These are phyloP conservation scores for Amanita jacksonii DNA, from an alignment of 768 basidiomycete genomes.

Conservation along the genomic window DNA sequence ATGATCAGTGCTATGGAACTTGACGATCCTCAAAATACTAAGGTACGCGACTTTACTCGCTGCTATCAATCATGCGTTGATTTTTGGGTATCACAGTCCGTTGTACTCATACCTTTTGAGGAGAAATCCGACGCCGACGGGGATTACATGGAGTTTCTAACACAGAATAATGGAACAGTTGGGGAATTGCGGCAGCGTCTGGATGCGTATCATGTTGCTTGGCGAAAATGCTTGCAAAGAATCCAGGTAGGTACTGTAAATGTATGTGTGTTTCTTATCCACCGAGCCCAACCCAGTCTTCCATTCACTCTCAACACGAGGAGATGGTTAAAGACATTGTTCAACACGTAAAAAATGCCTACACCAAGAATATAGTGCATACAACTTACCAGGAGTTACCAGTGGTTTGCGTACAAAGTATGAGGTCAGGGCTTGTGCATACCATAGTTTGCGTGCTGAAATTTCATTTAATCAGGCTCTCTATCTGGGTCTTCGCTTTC, in stretches of 20 bases:
- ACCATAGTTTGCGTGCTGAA: neutral
- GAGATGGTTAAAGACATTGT: conserved; percentile 38
- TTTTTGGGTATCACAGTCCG: neutral
- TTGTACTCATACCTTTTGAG: conserved; percentile 3
- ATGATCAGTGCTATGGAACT: too few species aligned
- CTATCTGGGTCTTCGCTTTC: conserved; percentile 38
- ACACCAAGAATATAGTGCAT: conserved; percentile 37
- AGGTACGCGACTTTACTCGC: too few species aligned
- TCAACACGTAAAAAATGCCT: conserved; percentile 32
- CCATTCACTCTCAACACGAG: conserved; percentile 8
- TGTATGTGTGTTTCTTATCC: neutral
- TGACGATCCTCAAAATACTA: too few species aligned
- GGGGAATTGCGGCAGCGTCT: conserved; percentile 25
- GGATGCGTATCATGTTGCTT: conserved; percentile 44
- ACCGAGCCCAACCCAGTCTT: conserved; percentile 33
- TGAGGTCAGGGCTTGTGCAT: neutral
- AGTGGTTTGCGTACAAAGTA: conserved; percentile 47
- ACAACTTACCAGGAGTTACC: conserved; percentile 56
- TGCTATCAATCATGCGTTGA: too few species aligned
- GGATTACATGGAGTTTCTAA: neutral
- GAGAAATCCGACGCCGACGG: neutral
- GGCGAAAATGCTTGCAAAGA: conserved; percentile 48
- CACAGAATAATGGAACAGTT: conserved; percentile 1
- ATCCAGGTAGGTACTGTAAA: conserved; percentile 35
- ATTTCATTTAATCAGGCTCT: conserved; percentile 23